Conservation (phyloP, 2,329 filamentous ascomycete genomes). For the Trichophyton schoenleinii region DNA sequence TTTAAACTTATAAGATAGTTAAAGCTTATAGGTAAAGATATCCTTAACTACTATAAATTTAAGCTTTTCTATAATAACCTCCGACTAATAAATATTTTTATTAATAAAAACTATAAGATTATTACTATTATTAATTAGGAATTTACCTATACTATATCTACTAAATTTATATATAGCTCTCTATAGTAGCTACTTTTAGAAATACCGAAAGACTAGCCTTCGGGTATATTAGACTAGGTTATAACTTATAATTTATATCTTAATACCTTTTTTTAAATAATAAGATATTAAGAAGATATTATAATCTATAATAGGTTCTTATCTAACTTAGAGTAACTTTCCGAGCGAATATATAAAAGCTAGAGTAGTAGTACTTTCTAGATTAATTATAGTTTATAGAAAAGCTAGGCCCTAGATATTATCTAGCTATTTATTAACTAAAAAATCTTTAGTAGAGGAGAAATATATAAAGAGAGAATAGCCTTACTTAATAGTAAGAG, state of each 20-base stretch:
- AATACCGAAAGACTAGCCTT: too few relatives aligned
- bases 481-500: conserved; percentile 2
- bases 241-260: conserved; percentile 10
- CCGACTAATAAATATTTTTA: too few relatives aligned
- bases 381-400: conserved; percentile 13
- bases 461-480: conserved; percentile 3
- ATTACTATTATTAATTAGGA: too few relatives aligned
- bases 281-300: conserved; percentile 10
- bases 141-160: too few relatives aligned
- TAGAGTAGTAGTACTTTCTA: conserved; percentile 17
- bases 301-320: conserved; percentile 7
- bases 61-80: too few relatives aligned
- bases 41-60: too few relatives aligned
- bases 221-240: conserved; percentile 12
- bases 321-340: conserved; percentile 13
- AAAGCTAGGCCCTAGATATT: conserved; percentile 17
- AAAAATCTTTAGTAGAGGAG: not conserved
- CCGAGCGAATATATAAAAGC: conserved; percentile 13
- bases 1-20: too few relatives aligned
- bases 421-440: conserved; percentile 8
- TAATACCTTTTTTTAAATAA: conserved; percentile 11
- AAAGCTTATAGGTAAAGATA: too few relatives aligned
- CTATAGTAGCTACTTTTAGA: too few relatives aligned
- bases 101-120: too few relatives aligned
- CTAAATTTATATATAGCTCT: too few relatives aligned